Percentiles rank a stretch among this genome's conserved stretches.
These are phyloP conservation scores for Leishmania lainsoni DNA, from an alignment of 208 protist species.

Conservation along the genomic window DNA sequence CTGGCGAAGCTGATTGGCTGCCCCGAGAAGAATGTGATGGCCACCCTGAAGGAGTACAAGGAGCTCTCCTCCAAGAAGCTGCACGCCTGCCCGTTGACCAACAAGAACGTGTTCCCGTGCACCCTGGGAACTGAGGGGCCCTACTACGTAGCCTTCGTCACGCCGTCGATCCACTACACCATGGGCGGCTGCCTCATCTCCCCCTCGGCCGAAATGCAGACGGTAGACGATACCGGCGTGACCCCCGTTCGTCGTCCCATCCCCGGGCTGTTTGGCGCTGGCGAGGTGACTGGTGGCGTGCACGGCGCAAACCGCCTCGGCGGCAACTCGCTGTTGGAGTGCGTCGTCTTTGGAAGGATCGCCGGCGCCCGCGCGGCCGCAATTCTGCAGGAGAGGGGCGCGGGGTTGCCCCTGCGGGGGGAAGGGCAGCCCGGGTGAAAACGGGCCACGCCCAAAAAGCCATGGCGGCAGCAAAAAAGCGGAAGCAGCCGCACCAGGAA, in stretches of 20 bases:
- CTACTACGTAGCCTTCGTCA: conserved; percentile 89
- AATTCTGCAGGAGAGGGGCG: too few species aligned
- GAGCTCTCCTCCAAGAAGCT: conserved; percentile 18
- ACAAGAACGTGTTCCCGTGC: conserved; percentile 81
- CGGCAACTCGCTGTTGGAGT: conserved; percentile 96
- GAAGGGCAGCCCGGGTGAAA: too few species aligned
- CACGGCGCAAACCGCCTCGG: conserved; percentile 97
- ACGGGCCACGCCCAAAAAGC: too few species aligned
- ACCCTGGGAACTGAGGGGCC: conserved; percentile 60
- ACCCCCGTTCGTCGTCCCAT: conserved; percentile 53
- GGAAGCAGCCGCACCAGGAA: too few species aligned
- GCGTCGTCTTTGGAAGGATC: conserved; percentile 66
- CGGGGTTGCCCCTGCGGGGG: too few species aligned
- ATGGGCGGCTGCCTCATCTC: conserved; percentile 96
- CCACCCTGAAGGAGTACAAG: conserved; percentile 69
- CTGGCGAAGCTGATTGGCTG: conserved; percentile 74
- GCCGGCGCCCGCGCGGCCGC: conserved; percentile 42
- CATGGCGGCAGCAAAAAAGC: too few species aligned
- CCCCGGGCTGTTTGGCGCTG: conserved; percentile 92
- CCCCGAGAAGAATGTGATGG: conserved; percentile 24
- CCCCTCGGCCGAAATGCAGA: conserved; percentile 70
- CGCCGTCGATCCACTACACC: conserved; percentile 96
- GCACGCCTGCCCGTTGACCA: conserved; percentile 47
- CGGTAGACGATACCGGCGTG: neutral
- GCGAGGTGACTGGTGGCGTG: conserved; percentile 96